Evolutionary conservation across 192 early-diverging fungal species (phyloP).

Genomic region (Backusella morwellensis): DNA sequence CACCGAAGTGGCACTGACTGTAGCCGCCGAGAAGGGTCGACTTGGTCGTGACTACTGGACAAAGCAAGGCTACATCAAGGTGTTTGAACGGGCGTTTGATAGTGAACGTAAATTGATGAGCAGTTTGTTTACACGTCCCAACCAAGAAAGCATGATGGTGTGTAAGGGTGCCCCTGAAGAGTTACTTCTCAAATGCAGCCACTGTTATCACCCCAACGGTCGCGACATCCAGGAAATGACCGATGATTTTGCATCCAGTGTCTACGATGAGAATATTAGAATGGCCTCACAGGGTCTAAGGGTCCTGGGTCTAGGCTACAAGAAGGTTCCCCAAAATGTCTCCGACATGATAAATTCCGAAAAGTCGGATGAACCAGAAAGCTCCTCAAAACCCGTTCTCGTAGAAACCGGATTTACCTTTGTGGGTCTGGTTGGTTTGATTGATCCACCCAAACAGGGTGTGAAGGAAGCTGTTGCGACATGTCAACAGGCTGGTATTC

Average conservation of each 20-base stretch:
- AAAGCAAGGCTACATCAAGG: constrained; percentile 41
- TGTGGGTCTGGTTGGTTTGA: constrained; percentile 88
- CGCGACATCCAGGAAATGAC: constrained; percentile 33
- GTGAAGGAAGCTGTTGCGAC: constrained; percentile 77
- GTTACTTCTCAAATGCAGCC: constrained; percentile 63
- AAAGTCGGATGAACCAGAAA: not conserved
- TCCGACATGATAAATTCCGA: not conserved
- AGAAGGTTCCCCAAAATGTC: constrained; percentile 42
- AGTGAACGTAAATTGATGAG: constrained; percentile 97
- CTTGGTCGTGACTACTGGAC: constrained; percentile 66
- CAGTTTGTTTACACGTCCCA: constrained; percentile 58
- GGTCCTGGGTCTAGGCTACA: constrained; percentile 85
- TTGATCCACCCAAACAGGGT: constrained; percentile 87
- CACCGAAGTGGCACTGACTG: constrained; percentile 91
- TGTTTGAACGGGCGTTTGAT: constrained; percentile 87
- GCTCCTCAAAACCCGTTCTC: constrained; percentile 35
- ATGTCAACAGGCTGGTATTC: constrained; percentile 92
- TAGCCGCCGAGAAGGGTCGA: constrained; percentile 82
- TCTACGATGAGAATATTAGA: constrained; percentile 55
- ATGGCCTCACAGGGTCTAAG: constrained; percentile 89
- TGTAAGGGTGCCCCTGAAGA: constrained; percentile 95
- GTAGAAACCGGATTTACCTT: constrained; percentile 74
- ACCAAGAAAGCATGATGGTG: constrained; percentile 15
- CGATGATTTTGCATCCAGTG: constrained; percentile 59
- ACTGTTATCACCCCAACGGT: not conserved